Conservation (phyloP, 2,329 filamentous ascomycete species). For the Biscogniauxia marginata region DNA sequence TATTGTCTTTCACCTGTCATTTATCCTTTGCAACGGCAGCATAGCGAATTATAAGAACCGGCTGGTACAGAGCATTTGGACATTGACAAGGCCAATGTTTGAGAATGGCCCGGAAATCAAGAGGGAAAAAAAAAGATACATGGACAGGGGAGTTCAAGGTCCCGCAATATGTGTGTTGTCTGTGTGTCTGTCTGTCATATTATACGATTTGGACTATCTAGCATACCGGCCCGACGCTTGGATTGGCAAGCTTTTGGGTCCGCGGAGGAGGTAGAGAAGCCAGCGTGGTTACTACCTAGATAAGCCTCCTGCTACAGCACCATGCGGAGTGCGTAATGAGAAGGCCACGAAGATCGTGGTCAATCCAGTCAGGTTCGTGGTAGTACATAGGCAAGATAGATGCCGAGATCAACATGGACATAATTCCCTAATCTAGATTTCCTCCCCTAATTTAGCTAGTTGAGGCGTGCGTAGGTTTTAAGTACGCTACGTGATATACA, state of each 20-base stretch:
- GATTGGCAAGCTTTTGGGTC: not conserved
- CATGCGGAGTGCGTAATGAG: not conserved
- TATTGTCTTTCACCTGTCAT: not conserved
- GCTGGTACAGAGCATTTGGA: not conserved
- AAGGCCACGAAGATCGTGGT: not conserved
- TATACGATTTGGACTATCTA: not conserved
- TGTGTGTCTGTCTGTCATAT: not conserved
- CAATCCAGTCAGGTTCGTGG: not conserved
- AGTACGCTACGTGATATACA: too few species aligned
- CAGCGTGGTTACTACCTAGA: too few species aligned
- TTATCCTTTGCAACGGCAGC: slow-evolving; percentile 4
- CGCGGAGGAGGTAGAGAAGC: not conserved
- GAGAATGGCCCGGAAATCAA: not conserved
- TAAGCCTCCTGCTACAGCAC: not conserved
- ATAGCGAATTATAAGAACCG: slow-evolving; percentile 7
- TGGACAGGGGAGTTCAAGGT: not conserved
- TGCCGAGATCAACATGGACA: not conserved
- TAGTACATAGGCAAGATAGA: not conserved
- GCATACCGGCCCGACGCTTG: not conserved
- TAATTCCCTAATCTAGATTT: not conserved
- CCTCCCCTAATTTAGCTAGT: too few species aligned
- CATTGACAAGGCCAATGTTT: not conserved
- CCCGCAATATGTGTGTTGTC: not conserved
- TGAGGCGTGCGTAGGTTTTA: too few species aligned
- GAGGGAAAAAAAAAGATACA: not conserved